These are phyloP conservation scores for Gelatoporia subvermispora DNA, from an alignment of 768 basidiomycete genomes.

Conservation along the genomic window DNA sequence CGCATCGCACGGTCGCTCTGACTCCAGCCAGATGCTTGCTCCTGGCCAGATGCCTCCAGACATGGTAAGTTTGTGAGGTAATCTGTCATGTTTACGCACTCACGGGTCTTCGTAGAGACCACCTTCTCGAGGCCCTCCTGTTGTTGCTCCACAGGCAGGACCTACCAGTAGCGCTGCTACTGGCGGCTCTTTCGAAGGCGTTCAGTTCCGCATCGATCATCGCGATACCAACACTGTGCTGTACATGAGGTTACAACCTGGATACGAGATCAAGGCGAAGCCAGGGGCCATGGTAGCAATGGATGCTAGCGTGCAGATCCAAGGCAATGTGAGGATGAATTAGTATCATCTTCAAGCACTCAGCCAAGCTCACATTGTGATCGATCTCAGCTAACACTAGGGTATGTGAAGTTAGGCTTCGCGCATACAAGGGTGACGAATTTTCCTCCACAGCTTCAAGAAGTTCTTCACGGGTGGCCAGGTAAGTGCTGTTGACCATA, in stretches of 20 bases:
- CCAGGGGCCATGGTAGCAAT: constrained; percentile 31
- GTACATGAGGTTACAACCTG: constrained; percentile 22
- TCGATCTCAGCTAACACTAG: background rate
- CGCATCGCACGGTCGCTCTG: too few species aligned
- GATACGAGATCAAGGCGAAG: constrained; percentile 25
- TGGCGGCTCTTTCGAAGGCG: constrained; percentile 23
- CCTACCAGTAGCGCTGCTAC: constrained; percentile 7
- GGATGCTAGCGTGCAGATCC: constrained; percentile 26
- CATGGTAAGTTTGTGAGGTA: too few species aligned
- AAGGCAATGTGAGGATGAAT: constrained; percentile 20
- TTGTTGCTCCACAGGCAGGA: background rate
- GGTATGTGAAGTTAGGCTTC: background rate
- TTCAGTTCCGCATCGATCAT: constrained; percentile 25
- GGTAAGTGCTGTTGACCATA: constrained; percentile 9
- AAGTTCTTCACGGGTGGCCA: constrained; percentile 26
- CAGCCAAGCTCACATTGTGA: constrained; percentile 3
- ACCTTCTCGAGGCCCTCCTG: background rate
- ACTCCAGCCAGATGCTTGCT: too few species aligned
- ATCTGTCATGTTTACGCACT: too few species aligned
- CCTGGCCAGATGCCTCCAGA: too few species aligned
- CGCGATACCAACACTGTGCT: constrained; percentile 30
- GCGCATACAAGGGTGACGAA: too few species aligned
- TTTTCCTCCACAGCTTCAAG: constrained; percentile 18
- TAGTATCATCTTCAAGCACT: background rate
- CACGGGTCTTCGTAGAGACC: background rate